Base-by-base conservation (phyloP, 768 basidiomycete genomes). In the Boletus vermiculosoides region DNA sequence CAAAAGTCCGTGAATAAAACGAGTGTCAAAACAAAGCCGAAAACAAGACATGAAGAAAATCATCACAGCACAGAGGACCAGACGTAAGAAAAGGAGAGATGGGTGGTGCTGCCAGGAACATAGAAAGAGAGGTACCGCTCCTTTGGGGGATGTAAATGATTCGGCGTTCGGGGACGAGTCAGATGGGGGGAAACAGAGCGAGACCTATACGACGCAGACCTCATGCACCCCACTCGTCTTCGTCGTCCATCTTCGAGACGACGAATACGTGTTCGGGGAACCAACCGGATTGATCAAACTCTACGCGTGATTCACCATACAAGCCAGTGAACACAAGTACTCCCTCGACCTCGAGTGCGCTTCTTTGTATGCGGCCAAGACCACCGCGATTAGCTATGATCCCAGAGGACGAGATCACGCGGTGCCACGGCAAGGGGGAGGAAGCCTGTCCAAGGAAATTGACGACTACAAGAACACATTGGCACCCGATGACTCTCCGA, bases 391-490 rank as follows among this genome's bases (percentile, higher is more conserved):
- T 88, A 0, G 90, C 88, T 53, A 90, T 86, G 2, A 78, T 71
- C 4, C 90, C 90, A 0, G 83, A 80, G 1, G 88, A 76, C 2
- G 81, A 78, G 12, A 92, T 75, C 10, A 92, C 88, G 13, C 90
- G 83, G 58, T 91, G 81, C 90, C 90, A 93, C 1, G 90, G 90
- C 3, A 90, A 81, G 22, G 84, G 80, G 2, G 86, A 85, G 46
- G 78, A 77, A 1, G 79, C 75, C 42, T 79, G 79, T 0, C 82
- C 79, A 11, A 92, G 75, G 62, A 83, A 86, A 63, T 88, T 92
- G 45, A 92, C 78, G 28, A 90, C 90, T 92, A 18, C 44, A 40
- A 28, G 57, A 33, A 20, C 25, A 23, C 4, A 25, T 48, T 45
- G n/a, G 2, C 6, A 22, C 8, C 12, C 6, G 25, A 30, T 16